phyloP scores from a whole-genome alignment of 2,329 filamentous ascomycete species.

The Cercospora nicotianae region DNA sequence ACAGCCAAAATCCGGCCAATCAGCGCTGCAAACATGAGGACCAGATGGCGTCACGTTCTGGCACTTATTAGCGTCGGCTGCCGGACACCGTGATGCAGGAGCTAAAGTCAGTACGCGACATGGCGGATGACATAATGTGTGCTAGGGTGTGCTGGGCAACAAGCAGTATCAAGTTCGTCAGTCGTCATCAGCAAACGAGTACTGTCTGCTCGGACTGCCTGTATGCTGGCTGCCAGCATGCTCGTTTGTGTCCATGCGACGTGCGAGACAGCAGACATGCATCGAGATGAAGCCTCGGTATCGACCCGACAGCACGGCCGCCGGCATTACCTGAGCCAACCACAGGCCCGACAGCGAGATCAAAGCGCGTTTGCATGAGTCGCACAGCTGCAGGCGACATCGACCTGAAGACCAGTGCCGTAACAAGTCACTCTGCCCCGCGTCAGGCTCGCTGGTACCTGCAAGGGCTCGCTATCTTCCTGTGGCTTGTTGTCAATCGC shows the following conservation, averaged over 20 bases:
- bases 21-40: background rate
- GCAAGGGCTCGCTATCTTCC: background rate
- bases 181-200: background rate
- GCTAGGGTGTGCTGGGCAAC: background rate
- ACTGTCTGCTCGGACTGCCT: too few relatives aligned
- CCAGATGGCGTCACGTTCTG: constrained; percentile 4
- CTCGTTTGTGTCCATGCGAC: background rate
- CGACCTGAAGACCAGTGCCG: background rate
- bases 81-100: background rate
- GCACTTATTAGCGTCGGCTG: background rate
- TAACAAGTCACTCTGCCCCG: background rate
- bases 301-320: constrained; percentile 1
- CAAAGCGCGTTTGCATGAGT: constrained; percentile 2
- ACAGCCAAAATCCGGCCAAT: background rate
- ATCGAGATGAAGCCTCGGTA: background rate
- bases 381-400: background rate
- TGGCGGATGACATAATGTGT: background rate
- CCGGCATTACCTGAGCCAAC: constrained; percentile 8
- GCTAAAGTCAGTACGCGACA: constrained; percentile 2
- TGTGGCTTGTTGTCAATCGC: background rate
- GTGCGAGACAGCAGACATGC: constrained; percentile 2
- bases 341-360: background rate
- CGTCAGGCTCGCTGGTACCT: background rate
- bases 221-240: background rate
- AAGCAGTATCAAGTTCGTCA: background rate